A percentile compares a stretch with the other conserved stretches of the same genome.
phyloP scores from a whole-genome alignment of 2,329 filamentous ascomycete species.

The Pseudogymnoascus sp. region DNA sequence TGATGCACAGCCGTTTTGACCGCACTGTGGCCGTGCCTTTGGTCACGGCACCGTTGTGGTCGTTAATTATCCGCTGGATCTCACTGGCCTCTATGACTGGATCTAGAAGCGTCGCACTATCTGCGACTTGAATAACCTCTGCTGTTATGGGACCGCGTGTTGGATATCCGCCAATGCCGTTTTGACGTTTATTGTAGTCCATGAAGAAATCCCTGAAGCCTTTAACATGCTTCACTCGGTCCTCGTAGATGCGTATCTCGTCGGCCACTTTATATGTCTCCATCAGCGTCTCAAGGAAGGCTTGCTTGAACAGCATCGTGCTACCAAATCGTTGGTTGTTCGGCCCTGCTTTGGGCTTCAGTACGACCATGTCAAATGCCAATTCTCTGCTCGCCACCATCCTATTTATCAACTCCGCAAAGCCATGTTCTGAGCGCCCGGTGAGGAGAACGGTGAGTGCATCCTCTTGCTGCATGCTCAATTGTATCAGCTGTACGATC shows the following conservation, averaged over 20 bases:
- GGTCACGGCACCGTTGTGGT: constrained; percentile 63
- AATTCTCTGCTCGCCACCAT: constrained; percentile 74
- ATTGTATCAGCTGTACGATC: constrained; percentile 70
- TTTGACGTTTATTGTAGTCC: constrained; percentile 61
- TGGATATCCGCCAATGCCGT: constrained; percentile 42
- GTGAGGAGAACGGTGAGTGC: constrained; percentile 82
- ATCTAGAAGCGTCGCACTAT: constrained; percentile 66
- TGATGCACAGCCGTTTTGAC: constrained; percentile 58
- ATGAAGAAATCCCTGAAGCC: constrained; percentile 80
- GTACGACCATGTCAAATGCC: constrained; percentile 78
- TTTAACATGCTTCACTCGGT: constrained; percentile 62
- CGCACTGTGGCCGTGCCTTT: constrained; percentile 29
- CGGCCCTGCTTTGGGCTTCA: constrained; percentile 82
- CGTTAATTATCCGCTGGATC: constrained; percentile 83
- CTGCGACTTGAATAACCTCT: constrained; percentile 81
- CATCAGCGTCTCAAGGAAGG: constrained; percentile 72
- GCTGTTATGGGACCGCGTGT: constrained; percentile 61
- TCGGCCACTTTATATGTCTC: constrained; percentile 77
- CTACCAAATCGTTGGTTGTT: constrained; percentile 69
- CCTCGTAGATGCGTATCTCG: constrained; percentile 74
- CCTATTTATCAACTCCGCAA: constrained; percentile 71
- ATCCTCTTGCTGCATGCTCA: constrained; percentile 79
- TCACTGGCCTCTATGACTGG: constrained; percentile 74
- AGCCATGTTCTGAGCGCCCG: constrained; percentile 71
- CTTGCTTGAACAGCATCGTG: constrained; percentile 91